These are phyloP conservation scores for Teratosphaeria nubilosa DNA, from an alignment of 2,329 filamentous ascomycete species.

Conservation along the genomic window DNA sequence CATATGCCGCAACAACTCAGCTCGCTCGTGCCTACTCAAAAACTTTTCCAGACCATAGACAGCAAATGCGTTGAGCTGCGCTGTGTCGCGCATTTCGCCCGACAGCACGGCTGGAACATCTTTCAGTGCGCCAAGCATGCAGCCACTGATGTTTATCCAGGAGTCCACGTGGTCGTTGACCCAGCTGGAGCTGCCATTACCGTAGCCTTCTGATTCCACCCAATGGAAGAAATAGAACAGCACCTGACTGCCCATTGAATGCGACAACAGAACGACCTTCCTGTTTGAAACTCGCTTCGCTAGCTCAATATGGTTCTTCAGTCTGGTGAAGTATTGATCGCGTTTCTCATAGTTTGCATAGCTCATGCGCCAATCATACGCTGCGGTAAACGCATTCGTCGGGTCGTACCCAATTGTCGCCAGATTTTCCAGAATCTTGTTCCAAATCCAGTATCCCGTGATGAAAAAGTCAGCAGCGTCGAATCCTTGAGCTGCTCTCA, in stretches of 20 bases:
- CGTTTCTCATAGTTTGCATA: conserved; percentile 82
- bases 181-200: conserved; percentile 75
- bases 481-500: conserved; percentile 89
- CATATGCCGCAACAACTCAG: conserved; percentile 93
- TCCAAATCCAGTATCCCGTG: conserved; percentile 95
- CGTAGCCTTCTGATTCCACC: conserved; percentile 69
- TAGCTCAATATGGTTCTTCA: conserved; percentile 85
- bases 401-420: conserved; percentile 95
- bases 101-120: conserved; percentile 82
- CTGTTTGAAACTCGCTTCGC: conserved; percentile 61
- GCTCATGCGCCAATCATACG: conserved; percentile 86
- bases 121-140: conserved; percentile 92
- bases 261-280: conserved; percentile 79
- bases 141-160: conserved; percentile 97
- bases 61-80: conserved; percentile 89
- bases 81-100: conserved; percentile 97
- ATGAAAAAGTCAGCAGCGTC: conserved; percentile 95
- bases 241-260: conserved; percentile 97
- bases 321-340: conserved; percentile 85
- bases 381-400: conserved; percentile 57
- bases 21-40: conserved; percentile 77
- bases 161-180: conserved; percentile 82
- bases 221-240: conserved; percentile 75
- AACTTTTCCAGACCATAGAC: conserved; percentile 97
- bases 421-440: conserved; percentile 94